These are phyloP conservation scores for Umbilicaria muhlenbergii DNA, from an alignment of 495 filamentous ascomycete genomes.

Conservation along the genomic window DNA sequence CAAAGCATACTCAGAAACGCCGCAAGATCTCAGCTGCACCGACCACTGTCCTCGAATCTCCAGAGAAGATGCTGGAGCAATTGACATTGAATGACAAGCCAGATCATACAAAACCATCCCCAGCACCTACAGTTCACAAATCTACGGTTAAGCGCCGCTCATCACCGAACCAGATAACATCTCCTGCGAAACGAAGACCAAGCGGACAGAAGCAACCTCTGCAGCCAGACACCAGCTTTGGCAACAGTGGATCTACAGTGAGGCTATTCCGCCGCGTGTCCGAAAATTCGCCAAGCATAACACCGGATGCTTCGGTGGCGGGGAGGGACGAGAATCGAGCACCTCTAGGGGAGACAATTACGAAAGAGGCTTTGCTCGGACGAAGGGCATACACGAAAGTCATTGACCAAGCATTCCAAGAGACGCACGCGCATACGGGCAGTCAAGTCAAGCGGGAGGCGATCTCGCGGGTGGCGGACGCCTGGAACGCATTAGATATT, in stretches of 20 bases:
- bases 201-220: slow-evolving; percentile 58
- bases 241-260: slow-evolving; percentile 77
- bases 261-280: slow-evolving; percentile 83
- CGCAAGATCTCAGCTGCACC: slow-evolving; percentile 5
- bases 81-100: slow-evolving; percentile 24
- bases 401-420: slow-evolving; percentile 66
- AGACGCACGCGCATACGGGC: slow-evolving; percentile 65
- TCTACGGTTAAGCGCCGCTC: slow-evolving; percentile 35
- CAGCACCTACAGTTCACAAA: slow-evolving; percentile 32
- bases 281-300: slow-evolving; percentile 35
- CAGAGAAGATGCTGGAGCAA: slow-evolving; percentile 26
- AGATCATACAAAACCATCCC: slow-evolving; percentile 23
- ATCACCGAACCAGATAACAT: slow-evolving; percentile 16
- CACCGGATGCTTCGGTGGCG: slow-evolving; percentile 18
- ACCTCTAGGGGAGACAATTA: slow-evolving; percentile 30
- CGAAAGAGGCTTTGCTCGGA: slow-evolving; percentile 69
- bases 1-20: slow-evolving; percentile 20
- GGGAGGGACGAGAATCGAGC: slow-evolving; percentile 29
- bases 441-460: slow-evolving; percentile 64
- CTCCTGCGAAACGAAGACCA: slow-evolving; percentile 31
- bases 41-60: slow-evolving; percentile 10
- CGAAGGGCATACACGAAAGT: slow-evolving; percentile 63
- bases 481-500: slow-evolving; percentile 69
- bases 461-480: slow-evolving; percentile 62
- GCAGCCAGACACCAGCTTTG: slow-evolving; percentile 72